These are phyloP conservation scores for Annulohypoxylon stygium DNA, from an alignment of 495 filamentous ascomycete genomes.

Conservation along the genomic window DNA sequence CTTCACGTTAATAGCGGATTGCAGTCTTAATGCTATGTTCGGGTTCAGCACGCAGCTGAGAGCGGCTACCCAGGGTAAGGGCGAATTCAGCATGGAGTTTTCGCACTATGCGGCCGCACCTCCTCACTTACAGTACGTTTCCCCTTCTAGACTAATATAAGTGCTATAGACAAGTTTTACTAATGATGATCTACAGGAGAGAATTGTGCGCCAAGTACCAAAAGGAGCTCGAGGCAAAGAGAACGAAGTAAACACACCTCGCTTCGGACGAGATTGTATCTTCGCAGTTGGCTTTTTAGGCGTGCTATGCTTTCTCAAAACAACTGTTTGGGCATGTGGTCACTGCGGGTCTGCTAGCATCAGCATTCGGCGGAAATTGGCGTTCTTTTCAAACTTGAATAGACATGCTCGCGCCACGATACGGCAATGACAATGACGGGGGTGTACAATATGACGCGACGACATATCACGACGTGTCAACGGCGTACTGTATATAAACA, in stretches of 20 bases:
- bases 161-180: slow-evolving; percentile 19
- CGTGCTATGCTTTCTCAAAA: not conserved
- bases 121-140: slow-evolving; percentile 85
- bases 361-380: not conserved
- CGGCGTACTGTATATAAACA: slow-evolving; percentile 32
- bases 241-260: slow-evolving; percentile 55
- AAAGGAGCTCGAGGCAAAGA: slow-evolving; percentile 83
- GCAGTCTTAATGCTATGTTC: slow-evolving; percentile 96
- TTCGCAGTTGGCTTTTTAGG: not conserved
- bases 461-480: slow-evolving; percentile 19
- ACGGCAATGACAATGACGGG: slow-evolving; percentile 8
- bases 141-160: not conserved
- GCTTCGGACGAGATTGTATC: not conserved
- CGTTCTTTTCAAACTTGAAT: not conserved
- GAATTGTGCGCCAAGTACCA: slow-evolving; percentile 90
- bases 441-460: slow-evolving; percentile 24
- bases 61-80: slow-evolving; percentile 97
- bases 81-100: slow-evolving; percentile 99
- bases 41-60: slow-evolving; percentile 91
- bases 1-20: slow-evolving; percentile 94
- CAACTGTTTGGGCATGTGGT: not conserved
- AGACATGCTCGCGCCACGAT: not conserved
- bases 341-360: not conserved
- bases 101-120: slow-evolving; percentile 91
- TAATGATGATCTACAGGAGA: slow-evolving; percentile 66